Percentiles rank a stretch among this genome's conserved stretches.
Evolutionary conservation across 208 protist genomes (phyloP).

Genomic region (Blechomonas ayalai): DNA sequence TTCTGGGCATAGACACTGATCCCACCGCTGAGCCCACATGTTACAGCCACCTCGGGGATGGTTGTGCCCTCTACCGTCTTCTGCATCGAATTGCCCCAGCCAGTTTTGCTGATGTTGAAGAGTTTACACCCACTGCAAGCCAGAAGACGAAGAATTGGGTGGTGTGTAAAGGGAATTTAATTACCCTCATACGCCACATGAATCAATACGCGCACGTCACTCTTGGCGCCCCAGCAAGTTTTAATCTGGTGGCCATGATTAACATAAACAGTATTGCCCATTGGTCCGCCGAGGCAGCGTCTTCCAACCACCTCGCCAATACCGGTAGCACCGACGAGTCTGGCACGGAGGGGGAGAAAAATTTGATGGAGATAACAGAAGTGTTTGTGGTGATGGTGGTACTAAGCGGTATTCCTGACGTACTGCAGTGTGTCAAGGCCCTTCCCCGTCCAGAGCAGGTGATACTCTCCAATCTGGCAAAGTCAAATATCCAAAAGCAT

Average conservation of each 20-base stretch:
- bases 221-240: constrained; percentile 13
- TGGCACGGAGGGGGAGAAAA: constrained; percentile 2
- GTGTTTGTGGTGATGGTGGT: constrained; percentile 48
- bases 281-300: background rate
- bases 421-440: constrained; percentile 27
- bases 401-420: constrained; percentile 27
- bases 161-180: constrained; percentile 32
- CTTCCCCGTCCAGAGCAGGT: constrained; percentile 45
- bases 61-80: constrained; percentile 25
- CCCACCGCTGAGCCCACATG: background rate
- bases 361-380: constrained; percentile 1
- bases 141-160: constrained; percentile 2
- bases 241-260: constrained; percentile 22
- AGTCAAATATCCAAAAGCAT: constrained; percentile 28
- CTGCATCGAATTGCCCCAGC: constrained; percentile 27
- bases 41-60: constrained; percentile 32
- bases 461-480: constrained; percentile 44
- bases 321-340: constrained; percentile 3
- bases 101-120: constrained; percentile 21
- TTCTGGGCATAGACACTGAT: constrained; percentile 1
- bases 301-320: background rate
- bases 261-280: constrained; percentile 6
- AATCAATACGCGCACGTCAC: constrained; percentile 27
- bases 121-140: constrained; percentile 3
- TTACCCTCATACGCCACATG: constrained; percentile 27